Conservation (phyloP, 768 basidiomycete species). For the Suillus variegatus region DNA sequence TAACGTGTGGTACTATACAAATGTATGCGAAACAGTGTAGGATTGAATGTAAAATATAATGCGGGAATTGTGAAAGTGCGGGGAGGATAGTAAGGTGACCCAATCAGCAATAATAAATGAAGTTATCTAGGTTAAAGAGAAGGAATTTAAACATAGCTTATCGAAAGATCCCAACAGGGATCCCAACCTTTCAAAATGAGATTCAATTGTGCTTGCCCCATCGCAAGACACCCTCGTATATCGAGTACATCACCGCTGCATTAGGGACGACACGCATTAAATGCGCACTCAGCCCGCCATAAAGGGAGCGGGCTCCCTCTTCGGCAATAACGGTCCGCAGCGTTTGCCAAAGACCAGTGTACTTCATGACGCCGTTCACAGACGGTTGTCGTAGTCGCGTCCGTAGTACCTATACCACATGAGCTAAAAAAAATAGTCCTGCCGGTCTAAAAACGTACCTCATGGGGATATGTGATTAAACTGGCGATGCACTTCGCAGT, state of each 20-base stretch:
- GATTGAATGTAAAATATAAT: conserved; percentile 15
- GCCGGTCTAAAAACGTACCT: conserved; percentile 51
- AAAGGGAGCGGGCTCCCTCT: conserved; percentile 84
- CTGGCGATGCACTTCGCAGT: conserved; percentile 93
- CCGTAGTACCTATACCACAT: conserved; percentile 67
- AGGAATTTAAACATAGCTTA: background rate
- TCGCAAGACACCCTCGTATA: conserved; percentile 83
- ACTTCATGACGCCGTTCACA: conserved; percentile 76
- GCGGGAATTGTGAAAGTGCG: conserved; percentile 16
- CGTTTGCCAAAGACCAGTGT: conserved; percentile 85
- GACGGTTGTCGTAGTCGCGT: conserved; percentile 91
- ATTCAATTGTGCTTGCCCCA: conserved; percentile 40
- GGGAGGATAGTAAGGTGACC: conserved; percentile 11
- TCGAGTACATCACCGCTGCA: conserved; percentile 94
- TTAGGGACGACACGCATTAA: conserved; percentile 97
- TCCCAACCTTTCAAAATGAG: background rate
- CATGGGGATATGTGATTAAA: conserved; percentile 96
- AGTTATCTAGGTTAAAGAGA: conserved; percentile 7
- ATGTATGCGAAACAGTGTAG: conserved; percentile 20
- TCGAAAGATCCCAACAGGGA: background rate
- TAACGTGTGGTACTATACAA: conserved; percentile 17
- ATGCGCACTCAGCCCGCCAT: conserved; percentile 92
- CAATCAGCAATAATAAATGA: conserved; percentile 16
- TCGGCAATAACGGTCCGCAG: conserved; percentile 83
- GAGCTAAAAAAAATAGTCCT: conserved; percentile 8